Conservation (phyloP, 768 basidiomycete species). For the Kwoniella bestiolae region DNA sequence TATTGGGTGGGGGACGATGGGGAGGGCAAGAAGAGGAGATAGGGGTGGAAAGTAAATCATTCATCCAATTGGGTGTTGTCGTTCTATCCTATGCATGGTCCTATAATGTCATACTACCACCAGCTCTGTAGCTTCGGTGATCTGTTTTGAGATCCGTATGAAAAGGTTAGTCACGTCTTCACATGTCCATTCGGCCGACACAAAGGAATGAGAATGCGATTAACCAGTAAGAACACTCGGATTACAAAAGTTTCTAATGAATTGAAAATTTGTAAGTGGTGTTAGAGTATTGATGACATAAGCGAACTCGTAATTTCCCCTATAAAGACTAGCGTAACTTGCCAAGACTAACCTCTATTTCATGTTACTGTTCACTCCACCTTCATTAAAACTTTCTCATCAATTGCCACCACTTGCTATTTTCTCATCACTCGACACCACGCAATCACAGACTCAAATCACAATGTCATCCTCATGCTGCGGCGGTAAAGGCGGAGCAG, state of each 20-base stretch:
- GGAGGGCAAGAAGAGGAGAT: constrained; percentile 11
- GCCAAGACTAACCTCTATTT: background rate
- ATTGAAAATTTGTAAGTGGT: background rate
- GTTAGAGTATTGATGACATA: background rate
- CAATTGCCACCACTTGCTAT: constrained; percentile 3
- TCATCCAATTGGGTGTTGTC: no score
- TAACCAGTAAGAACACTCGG: constrained; percentile 2
- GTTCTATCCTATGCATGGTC: no score
- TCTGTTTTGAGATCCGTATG: background rate
- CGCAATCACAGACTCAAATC: background rate
- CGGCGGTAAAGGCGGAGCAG: constrained; percentile 12
- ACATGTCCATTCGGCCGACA: background rate
- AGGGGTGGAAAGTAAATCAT: background rate
- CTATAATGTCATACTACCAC: no score
- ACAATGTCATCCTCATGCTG: constrained; percentile 17
- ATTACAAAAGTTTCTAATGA: constrained; percentile 7
- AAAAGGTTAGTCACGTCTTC: constrained; percentile 1
- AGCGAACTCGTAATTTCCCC: background rate
- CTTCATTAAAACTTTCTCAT: background rate
- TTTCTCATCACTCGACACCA: background rate
- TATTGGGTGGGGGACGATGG: constrained; percentile 36
- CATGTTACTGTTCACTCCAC: background rate
- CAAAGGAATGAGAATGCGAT: background rate
- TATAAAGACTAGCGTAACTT: background rate
- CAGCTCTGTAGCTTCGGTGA: background rate